A percentile compares a stretch with the other conserved stretches of the same genome.
Evolutionary conservation across 202 grass and related monocot species (phyloP).

Genomic region (Digitaria exilis): DNA sequence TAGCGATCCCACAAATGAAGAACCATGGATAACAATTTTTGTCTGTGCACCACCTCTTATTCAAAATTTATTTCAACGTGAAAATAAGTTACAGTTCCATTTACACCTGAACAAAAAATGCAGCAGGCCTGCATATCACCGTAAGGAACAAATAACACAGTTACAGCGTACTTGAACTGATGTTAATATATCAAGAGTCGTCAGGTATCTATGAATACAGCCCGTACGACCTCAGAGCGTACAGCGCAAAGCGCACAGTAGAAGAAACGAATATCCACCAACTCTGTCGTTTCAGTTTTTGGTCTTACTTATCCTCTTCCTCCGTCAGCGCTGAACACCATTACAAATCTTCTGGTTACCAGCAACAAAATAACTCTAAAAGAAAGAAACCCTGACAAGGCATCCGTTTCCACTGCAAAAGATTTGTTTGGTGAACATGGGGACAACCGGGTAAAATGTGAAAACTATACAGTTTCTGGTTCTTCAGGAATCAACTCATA

Average conservation of each 20-base stretch:
- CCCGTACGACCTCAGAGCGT: no score
- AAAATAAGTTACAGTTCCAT: background rate
- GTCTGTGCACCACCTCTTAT: background rate
- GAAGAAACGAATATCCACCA: background rate
- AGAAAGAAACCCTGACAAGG: background rate
- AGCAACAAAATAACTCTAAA: background rate
- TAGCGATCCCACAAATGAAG: no score
- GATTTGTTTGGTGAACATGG: background rate
- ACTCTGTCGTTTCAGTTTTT: background rate
- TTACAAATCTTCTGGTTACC: background rate
- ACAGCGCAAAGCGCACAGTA: no score
- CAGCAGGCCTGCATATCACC: background rate
- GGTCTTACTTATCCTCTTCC: background rate
- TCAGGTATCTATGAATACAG: no score
- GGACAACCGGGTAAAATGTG: background rate
- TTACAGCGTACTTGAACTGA: background rate
- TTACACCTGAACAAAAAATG: background rate
- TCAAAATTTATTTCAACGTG: background rate
- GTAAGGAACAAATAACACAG: background rate
- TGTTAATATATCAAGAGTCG: background rate
- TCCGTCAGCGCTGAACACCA: background rate
- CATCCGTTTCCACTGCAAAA: background rate
- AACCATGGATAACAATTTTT: no score
- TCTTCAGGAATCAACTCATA: conserved; percentile 67
- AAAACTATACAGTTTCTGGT: conserved; percentile 52